Base-by-base conservation (phyloP, 2,329 filamentous ascomycete species). In the Claviceps citrina region DNA sequence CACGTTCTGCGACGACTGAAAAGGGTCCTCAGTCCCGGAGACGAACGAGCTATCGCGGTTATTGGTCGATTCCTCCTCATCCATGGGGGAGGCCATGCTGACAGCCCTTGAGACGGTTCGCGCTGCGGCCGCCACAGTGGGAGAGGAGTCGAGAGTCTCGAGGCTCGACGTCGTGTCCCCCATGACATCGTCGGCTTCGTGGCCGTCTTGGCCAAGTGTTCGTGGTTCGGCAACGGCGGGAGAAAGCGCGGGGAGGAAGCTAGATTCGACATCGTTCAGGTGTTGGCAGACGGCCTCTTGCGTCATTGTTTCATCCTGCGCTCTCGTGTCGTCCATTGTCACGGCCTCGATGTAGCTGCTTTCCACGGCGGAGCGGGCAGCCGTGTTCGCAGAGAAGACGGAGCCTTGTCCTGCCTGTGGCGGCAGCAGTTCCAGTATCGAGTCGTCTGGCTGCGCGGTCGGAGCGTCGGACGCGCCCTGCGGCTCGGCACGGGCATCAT, bases 191-290 rank as follows among this genome's bases (percentile, higher is more conserved):
- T 78, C 73, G 41, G 66, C 71, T 19, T 51, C 50, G 43, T 47
- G 1, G 8, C 13, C 50, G 16, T 46, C 44, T 28, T 32, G 46
- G 46, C 60, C 61, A 26, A 62, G 58, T 8, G 63, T 57, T 38
- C 65, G 60, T 24, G 61, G n/a, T n/a, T n/a, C n/a, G n/a, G n/a
- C 61, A 27, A 64, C 65, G 35, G 77, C 65, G 10, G 75, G 74
- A 7, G 75, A 78, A 5, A 71, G 54, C 5, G 68, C 65, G 2
- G 71, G 69, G 40, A 76, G 54, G 50, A 80, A 80, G 58, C 76
- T 80, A 26, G 76, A 79, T 51, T 81, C 76, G 45, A 78, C 67
- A 50, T 80, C 76, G 48, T 71, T 66, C 16, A 80, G 55, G 51
- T 78, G 73, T 41, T 68, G 66, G 45, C 67, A 63, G 16, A 76